phyloP scores from a whole-genome alignment of 2,329 filamentous ascomycete genomes.

The Leptographium flavum region DNA sequence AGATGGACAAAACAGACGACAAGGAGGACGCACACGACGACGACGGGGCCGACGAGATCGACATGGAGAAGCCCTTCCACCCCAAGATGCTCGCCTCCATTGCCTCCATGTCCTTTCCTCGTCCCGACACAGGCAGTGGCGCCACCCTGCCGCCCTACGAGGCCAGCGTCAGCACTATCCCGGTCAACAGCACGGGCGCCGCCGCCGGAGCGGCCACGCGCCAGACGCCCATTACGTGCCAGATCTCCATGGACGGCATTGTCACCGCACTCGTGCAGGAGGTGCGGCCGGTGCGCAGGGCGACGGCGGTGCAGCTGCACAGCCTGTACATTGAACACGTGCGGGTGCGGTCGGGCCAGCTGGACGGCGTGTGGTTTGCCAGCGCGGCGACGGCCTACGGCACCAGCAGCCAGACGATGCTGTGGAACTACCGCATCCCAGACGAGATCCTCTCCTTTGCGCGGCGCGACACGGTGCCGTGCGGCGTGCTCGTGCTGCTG shows the following conservation, averaged over 20 bases:
- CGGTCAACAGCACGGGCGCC: constrained; percentile 17
- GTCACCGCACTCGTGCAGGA: constrained; percentile 28
- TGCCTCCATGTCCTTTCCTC: background rate
- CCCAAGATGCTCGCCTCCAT: background rate
- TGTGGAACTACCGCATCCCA: constrained; percentile 48
- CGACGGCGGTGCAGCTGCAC: constrained; percentile 15
- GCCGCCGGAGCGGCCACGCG: constrained; percentile 14
- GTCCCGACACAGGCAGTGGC: background rate
- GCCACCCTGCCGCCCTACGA: background rate
- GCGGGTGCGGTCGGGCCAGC: constrained; percentile 17
- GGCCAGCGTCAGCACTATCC: constrained; percentile 3
- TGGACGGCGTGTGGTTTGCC: constrained; percentile 40
- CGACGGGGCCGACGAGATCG: background rate
- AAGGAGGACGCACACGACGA: background rate
- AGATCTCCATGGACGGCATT: constrained; percentile 33
- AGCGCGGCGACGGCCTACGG: constrained; percentile 40
- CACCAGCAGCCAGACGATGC: constrained; percentile 36
- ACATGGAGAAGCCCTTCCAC: background rate
- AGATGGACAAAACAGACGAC: constrained; percentile 1
- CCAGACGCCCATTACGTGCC: constrained; percentile 26
- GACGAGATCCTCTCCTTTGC: constrained; percentile 35
- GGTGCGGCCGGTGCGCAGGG: constrained; percentile 5
- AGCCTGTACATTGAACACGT: constrained; percentile 34
- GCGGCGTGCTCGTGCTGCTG: constrained; percentile 43
- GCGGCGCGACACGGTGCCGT: constrained; percentile 38